These are phyloP conservation scores for Suillus bovinus DNA, from an alignment of 768 basidiomycete species.

Conservation along the genomic window DNA sequence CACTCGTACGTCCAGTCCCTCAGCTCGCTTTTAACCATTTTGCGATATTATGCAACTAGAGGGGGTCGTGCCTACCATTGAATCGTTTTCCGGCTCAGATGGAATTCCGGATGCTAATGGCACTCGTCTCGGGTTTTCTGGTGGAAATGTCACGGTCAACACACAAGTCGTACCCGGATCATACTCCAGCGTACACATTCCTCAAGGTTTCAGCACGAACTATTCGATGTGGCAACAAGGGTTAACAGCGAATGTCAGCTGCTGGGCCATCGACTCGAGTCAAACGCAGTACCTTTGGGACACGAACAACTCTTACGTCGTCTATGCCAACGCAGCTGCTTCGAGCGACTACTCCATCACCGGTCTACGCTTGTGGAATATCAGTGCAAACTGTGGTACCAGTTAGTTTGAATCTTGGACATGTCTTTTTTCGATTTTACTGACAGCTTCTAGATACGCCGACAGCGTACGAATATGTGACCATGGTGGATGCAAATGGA, in stretches of 20 bases:
- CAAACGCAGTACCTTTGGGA: constrained; percentile 2
- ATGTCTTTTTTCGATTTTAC: background rate
- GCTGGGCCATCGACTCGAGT: background rate
- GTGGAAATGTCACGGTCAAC: constrained; percentile 6
- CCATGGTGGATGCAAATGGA: constrained; percentile 1
- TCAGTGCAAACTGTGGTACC: constrained; percentile 4
- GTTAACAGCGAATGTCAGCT: constrained; percentile 7
- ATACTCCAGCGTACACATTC: background rate
- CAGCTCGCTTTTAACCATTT: background rate
- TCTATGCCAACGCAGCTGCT: background rate
- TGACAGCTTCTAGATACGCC: background rate
- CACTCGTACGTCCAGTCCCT: background rate
- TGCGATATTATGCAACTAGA: background rate
- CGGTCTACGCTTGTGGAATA: constrained; percentile 4
- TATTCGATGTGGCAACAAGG: constrained; percentile 9
- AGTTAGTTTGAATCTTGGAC: background rate
- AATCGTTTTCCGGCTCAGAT: constrained; percentile 1
- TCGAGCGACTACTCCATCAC: background rate
- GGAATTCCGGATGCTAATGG: background rate
- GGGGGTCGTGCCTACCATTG: constrained; percentile 7
- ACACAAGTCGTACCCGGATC: background rate
- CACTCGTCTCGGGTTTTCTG: constrained; percentile 6
- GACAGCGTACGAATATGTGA: constrained; percentile 7
- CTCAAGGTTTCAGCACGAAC: constrained; percentile 3
- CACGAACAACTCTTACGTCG: background rate